A percentile compares a stretch with the other conserved stretches of the same genome.
phyloP scores from a whole-genome alignment of 2,329 filamentous ascomycete genomes.

The Fusarium ramigenum region DNA sequence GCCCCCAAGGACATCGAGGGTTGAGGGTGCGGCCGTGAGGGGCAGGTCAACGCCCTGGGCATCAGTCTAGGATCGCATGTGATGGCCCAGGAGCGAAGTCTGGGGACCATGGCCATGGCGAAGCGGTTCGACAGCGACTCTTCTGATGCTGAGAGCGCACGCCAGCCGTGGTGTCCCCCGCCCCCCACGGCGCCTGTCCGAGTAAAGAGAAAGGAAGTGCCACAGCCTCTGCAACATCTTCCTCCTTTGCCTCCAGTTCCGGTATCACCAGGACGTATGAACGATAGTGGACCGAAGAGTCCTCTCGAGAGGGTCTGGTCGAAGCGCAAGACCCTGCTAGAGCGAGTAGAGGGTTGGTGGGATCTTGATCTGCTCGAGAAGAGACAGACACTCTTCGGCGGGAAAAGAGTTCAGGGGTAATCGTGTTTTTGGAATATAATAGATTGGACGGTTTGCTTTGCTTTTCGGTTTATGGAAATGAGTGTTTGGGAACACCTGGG shows the following conservation, averaged over 20 bases:
- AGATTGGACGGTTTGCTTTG: constrained; percentile 25
- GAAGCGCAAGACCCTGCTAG: constrained; percentile 58
- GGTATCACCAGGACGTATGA: constrained; percentile 27
- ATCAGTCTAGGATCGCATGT: constrained; percentile 28
- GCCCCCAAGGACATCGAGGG: constrained; percentile 58
- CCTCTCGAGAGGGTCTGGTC: constrained; percentile 45
- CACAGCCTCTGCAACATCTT: constrained; percentile 43
- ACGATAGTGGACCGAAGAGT: constrained; percentile 32
- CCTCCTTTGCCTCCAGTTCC: constrained; percentile 45
- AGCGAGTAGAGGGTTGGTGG: constrained; percentile 64
- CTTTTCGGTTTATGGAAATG: constrained; percentile 11
- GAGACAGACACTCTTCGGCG: constrained; percentile 50
- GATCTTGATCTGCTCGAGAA: constrained; percentile 61
- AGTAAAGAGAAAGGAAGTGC: constrained; percentile 39
- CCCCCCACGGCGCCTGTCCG: constrained; percentile 49
- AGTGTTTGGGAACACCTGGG: constrained; percentile 15
- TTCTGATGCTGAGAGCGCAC: constrained; percentile 43
- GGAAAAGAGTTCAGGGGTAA: constrained; percentile 28
- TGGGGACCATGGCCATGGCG: constrained; percentile 52
- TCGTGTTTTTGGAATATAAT: constrained; percentile 21
- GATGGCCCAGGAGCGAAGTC: constrained; percentile 45
- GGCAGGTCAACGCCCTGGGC: constrained; percentile 28
- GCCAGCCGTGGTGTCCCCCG: constrained; percentile 46
- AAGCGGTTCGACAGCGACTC: constrained; percentile 48
- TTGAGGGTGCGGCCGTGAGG: constrained; percentile 60